A percentile compares a stretch with the other conserved stretches of the same genome.
These are phyloP conservation scores for Cutaneotrichosporon sp. DNA, from an alignment of 1,284 basidiomycete genomes.

Conservation along the genomic window DNA sequence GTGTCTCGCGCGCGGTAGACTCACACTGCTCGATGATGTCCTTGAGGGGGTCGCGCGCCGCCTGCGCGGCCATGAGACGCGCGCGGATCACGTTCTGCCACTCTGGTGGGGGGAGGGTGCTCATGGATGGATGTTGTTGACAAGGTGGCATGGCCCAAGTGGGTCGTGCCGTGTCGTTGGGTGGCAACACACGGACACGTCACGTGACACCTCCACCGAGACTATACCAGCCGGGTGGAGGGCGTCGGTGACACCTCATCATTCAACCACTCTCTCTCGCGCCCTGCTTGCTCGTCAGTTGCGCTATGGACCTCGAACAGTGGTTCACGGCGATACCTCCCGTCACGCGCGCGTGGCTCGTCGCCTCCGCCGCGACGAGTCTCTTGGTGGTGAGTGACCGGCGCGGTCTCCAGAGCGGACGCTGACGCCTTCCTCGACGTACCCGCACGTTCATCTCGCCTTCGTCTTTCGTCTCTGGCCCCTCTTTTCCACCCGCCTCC, in stretches of 20 bases:
- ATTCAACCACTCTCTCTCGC: constrained; percentile 23
- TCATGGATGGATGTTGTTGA: constrained; percentile 6
- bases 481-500: not conserved
- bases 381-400: constrained; percentile 71
- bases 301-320: constrained; percentile 45
- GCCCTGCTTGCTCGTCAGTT: too few species aligned
- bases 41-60: constrained; percentile 70
- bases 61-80: constrained; percentile 65
- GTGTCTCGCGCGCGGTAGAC: not conserved
- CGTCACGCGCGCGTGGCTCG: constrained; percentile 80
- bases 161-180: not conserved
- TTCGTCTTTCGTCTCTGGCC: not conserved
- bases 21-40: constrained; percentile 84
- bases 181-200: constrained; percentile 4
- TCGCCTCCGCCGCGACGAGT: constrained; percentile 72
- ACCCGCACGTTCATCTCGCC: too few species aligned
- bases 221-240: too few species aligned
- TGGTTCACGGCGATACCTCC: constrained; percentile 85
- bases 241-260: not conserved
- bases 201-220: too few species aligned
- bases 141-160: not conserved
- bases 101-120: constrained; percentile 30
- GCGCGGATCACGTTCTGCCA: constrained; percentile 58
- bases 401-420: not conserved
- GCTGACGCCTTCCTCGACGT: too few species aligned